These are phyloP conservation scores for Oenanthe sinensis DNA, from an alignment of 129 eudicot species.

Conservation along the genomic window DNA sequence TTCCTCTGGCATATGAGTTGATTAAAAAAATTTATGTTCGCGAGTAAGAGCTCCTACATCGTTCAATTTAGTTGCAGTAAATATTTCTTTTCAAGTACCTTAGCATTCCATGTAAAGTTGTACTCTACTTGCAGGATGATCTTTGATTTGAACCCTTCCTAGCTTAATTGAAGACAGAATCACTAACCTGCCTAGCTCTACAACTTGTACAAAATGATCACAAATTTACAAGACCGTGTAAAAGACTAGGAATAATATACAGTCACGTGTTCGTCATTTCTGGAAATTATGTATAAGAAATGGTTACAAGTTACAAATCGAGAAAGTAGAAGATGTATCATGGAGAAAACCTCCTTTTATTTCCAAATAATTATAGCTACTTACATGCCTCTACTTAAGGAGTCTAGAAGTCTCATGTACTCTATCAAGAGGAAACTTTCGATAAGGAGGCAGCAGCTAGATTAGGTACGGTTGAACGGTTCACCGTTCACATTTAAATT, in stretches of 20 bases:
- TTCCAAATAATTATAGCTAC: no score
- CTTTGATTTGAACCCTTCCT: background rate
- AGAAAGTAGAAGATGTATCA: background rate
- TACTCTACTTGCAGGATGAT: background rate
- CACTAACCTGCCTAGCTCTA: background rate
- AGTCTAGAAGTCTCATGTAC: background rate
- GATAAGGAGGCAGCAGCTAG: background rate
- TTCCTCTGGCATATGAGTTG: background rate
- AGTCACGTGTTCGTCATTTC: background rate
- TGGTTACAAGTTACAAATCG: background rate
- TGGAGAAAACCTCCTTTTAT: background rate
- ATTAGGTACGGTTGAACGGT: no score
- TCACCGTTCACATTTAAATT: no score
- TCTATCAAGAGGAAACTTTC: no score
- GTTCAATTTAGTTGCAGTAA: conserved; percentile 73
- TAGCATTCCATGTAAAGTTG: conserved; percentile 68
- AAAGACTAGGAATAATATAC: background rate
- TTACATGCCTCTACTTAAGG: background rate
- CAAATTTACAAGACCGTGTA: background rate
- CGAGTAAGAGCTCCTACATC: conserved; percentile 82
- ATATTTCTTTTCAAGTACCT: conserved; percentile 66
- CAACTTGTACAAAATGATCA: background rate
- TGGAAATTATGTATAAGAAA: background rate
- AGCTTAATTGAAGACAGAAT: background rate
- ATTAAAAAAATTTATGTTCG: conserved; percentile 8